These are phyloP conservation scores for Pinus taeda DNA, from an alignment of 75 land plant genomes.

Conservation along the genomic window DNA sequence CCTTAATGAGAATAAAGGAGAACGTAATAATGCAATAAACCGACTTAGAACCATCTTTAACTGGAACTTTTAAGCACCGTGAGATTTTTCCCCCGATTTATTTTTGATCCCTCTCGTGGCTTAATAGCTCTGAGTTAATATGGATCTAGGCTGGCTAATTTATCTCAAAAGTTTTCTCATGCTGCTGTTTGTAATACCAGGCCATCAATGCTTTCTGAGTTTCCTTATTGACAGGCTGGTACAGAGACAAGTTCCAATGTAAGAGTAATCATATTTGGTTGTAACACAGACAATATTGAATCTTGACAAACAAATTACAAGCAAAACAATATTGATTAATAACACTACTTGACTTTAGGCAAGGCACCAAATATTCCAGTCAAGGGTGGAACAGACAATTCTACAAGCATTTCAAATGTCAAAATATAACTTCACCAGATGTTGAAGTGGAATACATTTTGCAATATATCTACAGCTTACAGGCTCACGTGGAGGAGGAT, in stretches of 20 bases:
- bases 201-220: conserved; percentile 55
- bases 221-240: conserved; percentile 40
- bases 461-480: conserved; percentile 16
- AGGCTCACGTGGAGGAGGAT: conserved; percentile 48
- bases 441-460: neutral
- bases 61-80: too few species aligned
- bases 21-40: too few species aligned
- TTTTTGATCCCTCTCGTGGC: neutral
- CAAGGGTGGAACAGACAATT: neutral
- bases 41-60: too few species aligned
- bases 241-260: neutral
- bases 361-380: neutral
- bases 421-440: conserved; percentile 5
- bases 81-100: neutral
- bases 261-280: too few species aligned
- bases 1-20: too few species aligned
- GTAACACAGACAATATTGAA: too few species aligned
- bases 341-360: neutral
- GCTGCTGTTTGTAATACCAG: conserved; percentile 39
- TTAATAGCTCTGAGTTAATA: neutral
- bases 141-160: neutral
- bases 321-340: neutral
- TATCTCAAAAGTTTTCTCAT: conserved; percentile 13
- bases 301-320: too few species aligned
- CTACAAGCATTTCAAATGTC: neutral